Evolutionary conservation across 371 early-diverging fungal genomes (phyloP), one percentile per base, ranked within the genome.

Genomic region (Fennellomyces sp.): DNA sequence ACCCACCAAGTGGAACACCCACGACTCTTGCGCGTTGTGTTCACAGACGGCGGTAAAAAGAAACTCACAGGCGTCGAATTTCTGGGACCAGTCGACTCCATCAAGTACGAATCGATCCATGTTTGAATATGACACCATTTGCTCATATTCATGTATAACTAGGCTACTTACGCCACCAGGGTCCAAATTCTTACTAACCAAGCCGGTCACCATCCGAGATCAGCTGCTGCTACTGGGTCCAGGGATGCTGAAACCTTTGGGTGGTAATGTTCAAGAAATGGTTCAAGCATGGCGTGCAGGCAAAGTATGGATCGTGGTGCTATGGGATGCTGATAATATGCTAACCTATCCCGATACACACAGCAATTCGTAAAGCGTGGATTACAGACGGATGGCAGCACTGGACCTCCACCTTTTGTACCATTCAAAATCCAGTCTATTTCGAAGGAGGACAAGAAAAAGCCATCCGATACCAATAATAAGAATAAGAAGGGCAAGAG

Each of bases 271-370:
- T 0, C 68, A 69, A 60, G 70, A 72, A 26, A 54, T 79, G 52
- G 70, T 76, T 1, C 74, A 70, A 57, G 80, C 76, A 49, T 79
- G 80, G 80, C 61, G 68, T 51, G 71, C 76, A 28, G 75, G 76
- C 28, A 79, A 76, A 68, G 78, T 78, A 63, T 35, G 17, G 12
- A 27, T n/a, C n/a, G n/a, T n/a, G n/a, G n/a, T n/a, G n/a, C n/a
- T n/a, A n/a, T n/a, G n/a, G n/a, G n/a, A 49, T 23, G 26, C 23
- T 5, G 12, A 12, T 2, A 15, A 15, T 8, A 1, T 27, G 19
- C 13, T 28, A 47, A 28, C 10, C 1, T 42, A 6, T 4, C 17
- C 5, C 8, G 5, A 33, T 58, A 2, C 27, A 17, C 39, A n/a
- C 23, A 72, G 73, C 76, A 75, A 75, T 78, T 73, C 36, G 65